A percentile compares a stretch with the other conserved stretches of the same genome.
Evolutionary conservation across 192 early-diverging fungal species (phyloP).

Genomic region (Rhizophagus clarus): DNA sequence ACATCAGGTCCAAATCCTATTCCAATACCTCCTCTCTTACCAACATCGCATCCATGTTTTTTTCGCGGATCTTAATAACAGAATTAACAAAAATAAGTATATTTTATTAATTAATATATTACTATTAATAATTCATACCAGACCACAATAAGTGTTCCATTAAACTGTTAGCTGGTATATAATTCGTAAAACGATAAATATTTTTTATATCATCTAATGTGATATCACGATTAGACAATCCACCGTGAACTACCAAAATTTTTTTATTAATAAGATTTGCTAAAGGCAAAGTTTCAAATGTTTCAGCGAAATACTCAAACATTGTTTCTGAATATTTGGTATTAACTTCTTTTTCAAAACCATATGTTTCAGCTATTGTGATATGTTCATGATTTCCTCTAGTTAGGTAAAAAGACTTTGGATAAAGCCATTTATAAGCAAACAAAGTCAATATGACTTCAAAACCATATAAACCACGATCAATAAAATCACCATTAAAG

Average conservation of each 20-base stretch:
- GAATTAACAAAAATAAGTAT: neutral
- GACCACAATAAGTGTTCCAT: constrained; percentile 97
- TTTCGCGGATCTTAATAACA: constrained; percentile 76
- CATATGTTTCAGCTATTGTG: constrained; percentile 93
- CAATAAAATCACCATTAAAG: constrained; percentile 99
- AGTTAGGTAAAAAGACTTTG: constrained; percentile 79
- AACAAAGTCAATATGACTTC: constrained; percentile 92
- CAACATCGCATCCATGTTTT: constrained; percentile 74
- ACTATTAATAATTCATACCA: constrained; percentile 7
- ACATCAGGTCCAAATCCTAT: constrained; percentile 98
- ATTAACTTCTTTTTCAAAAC: constrained; percentile 97
- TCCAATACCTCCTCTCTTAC: constrained; percentile 86
- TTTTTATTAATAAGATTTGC: constrained; percentile 89
- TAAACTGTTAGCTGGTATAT: constrained; percentile 53
- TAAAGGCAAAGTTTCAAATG: constrained; percentile 92
- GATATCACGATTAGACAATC: constrained; percentile 89
- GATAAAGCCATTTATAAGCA: constrained; percentile 89
- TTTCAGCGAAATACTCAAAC: constrained; percentile 94
- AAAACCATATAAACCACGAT: constrained; percentile 96
- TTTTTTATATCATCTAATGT: constrained; percentile 89
- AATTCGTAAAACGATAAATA: constrained; percentile 81
- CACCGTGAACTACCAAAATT: constrained; percentile 97
- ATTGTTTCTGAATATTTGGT: constrained; percentile 90
- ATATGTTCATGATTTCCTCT: constrained; percentile 99
- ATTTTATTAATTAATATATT: too few species aligned